Conservation (phyloP, 2,329 filamentous ascomycete species). For the Camptophora hylomeconis region DNA sequence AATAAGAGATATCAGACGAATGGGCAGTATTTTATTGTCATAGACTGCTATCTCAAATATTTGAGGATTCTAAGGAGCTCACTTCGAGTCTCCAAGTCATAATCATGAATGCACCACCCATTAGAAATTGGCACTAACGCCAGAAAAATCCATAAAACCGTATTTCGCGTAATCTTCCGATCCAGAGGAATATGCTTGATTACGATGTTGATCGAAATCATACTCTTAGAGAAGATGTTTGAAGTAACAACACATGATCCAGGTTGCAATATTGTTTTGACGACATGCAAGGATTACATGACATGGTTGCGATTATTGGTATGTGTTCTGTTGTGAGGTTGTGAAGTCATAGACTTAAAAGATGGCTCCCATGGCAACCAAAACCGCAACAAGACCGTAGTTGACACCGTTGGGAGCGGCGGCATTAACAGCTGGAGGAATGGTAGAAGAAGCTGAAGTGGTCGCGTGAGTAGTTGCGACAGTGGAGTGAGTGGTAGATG, state of each 20-base stretch:
- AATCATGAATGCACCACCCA: too few species aligned
- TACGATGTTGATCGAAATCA: too few species aligned
- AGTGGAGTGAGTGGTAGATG: conserved; percentile 2
- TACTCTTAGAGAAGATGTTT: conserved; percentile 1
- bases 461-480: conserved; percentile 5
- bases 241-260: background rate
- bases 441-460: conserved; percentile 6
- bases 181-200: too few species aligned
- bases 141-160: too few species aligned
- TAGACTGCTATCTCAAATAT: too few species aligned
- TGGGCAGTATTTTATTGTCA: too few species aligned
- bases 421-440: conserved; percentile 54
- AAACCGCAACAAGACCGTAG: conserved; percentile 11
- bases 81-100: too few species aligned
- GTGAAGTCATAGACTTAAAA: conserved; percentile 9
- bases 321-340: background rate
- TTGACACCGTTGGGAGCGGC: conserved; percentile 78
- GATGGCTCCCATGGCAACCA: conserved; percentile 3
- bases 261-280: background rate
- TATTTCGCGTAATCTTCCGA: too few species aligned
- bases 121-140: too few species aligned
- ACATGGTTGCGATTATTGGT: background rate
- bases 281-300: conserved; percentile 1
- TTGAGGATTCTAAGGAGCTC: too few species aligned
- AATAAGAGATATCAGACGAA: too few species aligned